These are phyloP conservation scores for Medicago arabica DNA, from an alignment of 306 rosid genomes.

Conservation along the genomic window DNA sequence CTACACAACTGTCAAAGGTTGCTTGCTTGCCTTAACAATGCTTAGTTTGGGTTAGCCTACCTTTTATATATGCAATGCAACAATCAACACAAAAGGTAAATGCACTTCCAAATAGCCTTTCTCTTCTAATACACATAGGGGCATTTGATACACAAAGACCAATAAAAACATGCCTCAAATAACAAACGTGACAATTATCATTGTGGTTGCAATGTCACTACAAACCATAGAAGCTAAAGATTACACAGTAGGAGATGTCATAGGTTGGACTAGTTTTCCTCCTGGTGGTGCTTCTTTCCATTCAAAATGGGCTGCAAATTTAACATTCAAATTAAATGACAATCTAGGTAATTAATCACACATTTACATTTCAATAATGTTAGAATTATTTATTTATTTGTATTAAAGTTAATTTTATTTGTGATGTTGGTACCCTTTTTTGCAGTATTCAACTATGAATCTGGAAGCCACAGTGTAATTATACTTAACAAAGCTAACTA, in stretches of 20 bases:
- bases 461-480: conserved; percentile 47
- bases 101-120: conserved; percentile 11
- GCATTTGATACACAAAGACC: conserved; percentile 2
- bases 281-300: conserved; percentile 45
- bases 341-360: conserved; percentile 40
- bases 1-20: background rate
- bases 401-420: background rate
- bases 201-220: conserved; percentile 19
- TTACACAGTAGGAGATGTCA: conserved; percentile 45
- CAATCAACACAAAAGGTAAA: conserved; percentile 7
- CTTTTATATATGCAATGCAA: conserved; percentile 29
- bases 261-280: conserved; percentile 57
- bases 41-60: background rate
- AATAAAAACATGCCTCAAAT: conserved; percentile 39
- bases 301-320: conserved; percentile 48
- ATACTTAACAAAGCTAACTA: conserved; percentile 29
- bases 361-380: background rate
- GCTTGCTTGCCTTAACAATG: background rate
- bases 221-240: conserved; percentile 37
- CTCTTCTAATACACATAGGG: conserved; percentile 20
- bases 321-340: conserved; percentile 44
- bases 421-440: background rate
- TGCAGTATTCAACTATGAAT: conserved; percentile 49
- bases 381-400: background rate
- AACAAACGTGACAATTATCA: conserved; percentile 32